These are phyloP conservation scores for Pseudopyrenochaeta lycopersici DNA, from an alignment of 2,329 filamentous ascomycete species.

Conservation along the genomic window DNA sequence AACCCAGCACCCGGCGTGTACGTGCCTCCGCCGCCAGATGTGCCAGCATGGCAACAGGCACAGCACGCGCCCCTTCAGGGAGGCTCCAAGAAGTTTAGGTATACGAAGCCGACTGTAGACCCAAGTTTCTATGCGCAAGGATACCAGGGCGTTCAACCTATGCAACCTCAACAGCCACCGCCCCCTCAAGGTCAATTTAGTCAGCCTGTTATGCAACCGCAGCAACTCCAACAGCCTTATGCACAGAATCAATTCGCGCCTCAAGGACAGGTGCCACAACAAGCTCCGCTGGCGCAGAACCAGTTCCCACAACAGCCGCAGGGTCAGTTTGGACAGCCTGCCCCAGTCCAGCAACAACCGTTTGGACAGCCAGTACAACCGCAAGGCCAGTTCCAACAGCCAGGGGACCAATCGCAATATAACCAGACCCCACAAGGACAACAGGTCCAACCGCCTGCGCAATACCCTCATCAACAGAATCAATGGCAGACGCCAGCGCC, in stretches of 20 bases:
- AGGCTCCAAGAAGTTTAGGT: slow-evolving; percentile 41
- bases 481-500: slow-evolving; percentile 31
- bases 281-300: slow-evolving; percentile 3
- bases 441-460: slow-evolving; percentile 12
- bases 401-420: slow-evolving; percentile 8
- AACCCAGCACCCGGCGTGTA: slow-evolving; percentile 48
- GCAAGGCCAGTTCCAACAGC: slow-evolving; percentile 24
- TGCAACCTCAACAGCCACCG: slow-evolving; percentile 14
- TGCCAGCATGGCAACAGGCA: slow-evolving; percentile 49
- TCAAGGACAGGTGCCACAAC: slow-evolving; percentile 5
- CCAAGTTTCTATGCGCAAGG: slow-evolving; percentile 36
- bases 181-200: slow-evolving; percentile 19
- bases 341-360: slow-evolving; percentile 20
- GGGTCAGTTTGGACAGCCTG: slow-evolving; percentile 11
- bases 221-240: slow-evolving; percentile 18
- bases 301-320: slow-evolving; percentile 23
- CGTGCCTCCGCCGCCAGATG: slow-evolving; percentile 46
- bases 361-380: slow-evolving; percentile 15
- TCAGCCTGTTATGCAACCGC: slow-evolving; percentile 14
- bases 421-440: slow-evolving; percentile 13
- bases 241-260: slow-evolving; percentile 20
- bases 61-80: slow-evolving; percentile 45
- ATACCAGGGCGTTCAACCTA: slow-evolving; percentile 31
- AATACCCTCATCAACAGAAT: slow-evolving; percentile 23
- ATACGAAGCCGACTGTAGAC: slow-evolving; percentile 40